Conservation (phyloP, 2,329 filamentous ascomycete genomes). For the Talaromyces rugulosus region DNA sequence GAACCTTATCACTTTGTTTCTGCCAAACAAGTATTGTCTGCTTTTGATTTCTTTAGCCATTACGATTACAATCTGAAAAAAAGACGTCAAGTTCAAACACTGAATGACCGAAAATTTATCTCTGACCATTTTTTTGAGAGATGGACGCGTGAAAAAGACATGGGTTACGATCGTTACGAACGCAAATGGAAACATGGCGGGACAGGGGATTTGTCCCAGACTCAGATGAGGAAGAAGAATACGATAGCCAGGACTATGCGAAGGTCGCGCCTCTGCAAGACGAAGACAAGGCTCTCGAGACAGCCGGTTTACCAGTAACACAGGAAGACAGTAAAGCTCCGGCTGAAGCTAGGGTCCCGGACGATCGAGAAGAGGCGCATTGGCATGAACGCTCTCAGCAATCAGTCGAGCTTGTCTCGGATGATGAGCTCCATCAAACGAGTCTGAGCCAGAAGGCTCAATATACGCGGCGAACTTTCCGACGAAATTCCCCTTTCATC, state of each 20-base stretch:
- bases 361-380: background rate
- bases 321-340: background rate
- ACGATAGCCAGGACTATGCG: background rate
- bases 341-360: background rate
- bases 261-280: background rate
- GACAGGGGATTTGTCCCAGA: constrained; percentile 50
- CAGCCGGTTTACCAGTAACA: background rate
- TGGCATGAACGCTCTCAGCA: background rate
- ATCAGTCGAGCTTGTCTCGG: constrained; percentile 4
- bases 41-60: background rate
- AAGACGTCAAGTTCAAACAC: background rate
- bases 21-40: background rate
- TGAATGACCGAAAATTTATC: background rate
- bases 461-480: background rate
- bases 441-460: background rate
- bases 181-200: constrained; percentile 47
- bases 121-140: background rate
- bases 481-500: background rate
- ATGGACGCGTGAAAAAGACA: constrained; percentile 24
- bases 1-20: constrained; percentile 6
- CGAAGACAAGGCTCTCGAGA: background rate
- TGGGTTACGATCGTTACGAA: constrained; percentile 30
- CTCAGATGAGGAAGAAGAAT: constrained; percentile 37
- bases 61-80: background rate
- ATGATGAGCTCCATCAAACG: constrained; percentile 6